Evolutionary conservation across 148 eudicot genomes (phyloP).

Genomic region (Rhododendron ovatum): DNA sequence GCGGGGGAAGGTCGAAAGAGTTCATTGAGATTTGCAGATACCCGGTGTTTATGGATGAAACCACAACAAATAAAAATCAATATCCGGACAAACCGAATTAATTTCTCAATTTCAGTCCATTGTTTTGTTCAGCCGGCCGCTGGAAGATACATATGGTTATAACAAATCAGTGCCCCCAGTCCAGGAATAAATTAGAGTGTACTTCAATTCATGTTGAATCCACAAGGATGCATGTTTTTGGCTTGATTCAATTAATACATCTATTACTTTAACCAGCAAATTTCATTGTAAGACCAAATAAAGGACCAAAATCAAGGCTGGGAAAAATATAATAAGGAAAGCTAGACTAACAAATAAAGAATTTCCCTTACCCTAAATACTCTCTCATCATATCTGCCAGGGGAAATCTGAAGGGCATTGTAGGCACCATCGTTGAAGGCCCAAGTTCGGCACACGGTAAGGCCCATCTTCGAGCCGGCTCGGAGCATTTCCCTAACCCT

Average conservation of each 20-base stretch:
- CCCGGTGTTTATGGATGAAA: not conserved
- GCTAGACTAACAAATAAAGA: not conserved
- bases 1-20: not conserved
- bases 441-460: slow-evolving; percentile 95
- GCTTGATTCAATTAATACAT: not conserved
- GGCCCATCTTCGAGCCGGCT: slow-evolving; percentile 85
- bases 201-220: not conserved
- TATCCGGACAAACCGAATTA: not conserved
- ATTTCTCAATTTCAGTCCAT: not conserved
- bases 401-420: slow-evolving; percentile 87
- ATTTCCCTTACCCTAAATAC: slow-evolving; percentile 55
- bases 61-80: not conserved
- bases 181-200: not conserved
- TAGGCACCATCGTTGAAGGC: slow-evolving; percentile 88
- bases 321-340: not conserved
- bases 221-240: not conserved
- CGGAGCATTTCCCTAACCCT: slow-evolving; percentile 56
- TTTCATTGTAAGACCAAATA: not conserved
- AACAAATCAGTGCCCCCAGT: not conserved
- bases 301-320: not conserved
- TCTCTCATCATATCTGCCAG: slow-evolving; percentile 72
- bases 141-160: not conserved
- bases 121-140: not conserved
- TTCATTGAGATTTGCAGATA: not conserved
- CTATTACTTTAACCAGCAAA: not conserved